Evolutionary conservation across 177 flowering plant species (phyloP).

Genomic region (Vitis hybrid): DNA sequence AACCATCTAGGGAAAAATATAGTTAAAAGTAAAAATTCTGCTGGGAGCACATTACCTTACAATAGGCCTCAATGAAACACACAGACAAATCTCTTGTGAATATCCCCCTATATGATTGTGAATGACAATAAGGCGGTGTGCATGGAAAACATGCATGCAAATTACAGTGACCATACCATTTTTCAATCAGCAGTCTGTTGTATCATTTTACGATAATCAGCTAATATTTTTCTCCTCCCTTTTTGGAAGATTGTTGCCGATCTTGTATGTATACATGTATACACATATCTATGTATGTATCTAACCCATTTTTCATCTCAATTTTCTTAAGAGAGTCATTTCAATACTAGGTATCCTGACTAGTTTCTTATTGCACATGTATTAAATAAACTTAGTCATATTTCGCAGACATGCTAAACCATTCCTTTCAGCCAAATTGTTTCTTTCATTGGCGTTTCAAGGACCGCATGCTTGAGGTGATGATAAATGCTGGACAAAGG

Average conservation of each 20-base stretch:
- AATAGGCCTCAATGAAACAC: too few relatives aligned
- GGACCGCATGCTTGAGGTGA: slow-evolving; percentile 99
- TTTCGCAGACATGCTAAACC: slow-evolving; percentile 91
- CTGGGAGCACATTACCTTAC: too few relatives aligned
- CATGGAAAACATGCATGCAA: not conserved
- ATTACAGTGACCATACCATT: not conserved
- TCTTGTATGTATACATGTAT: too few relatives aligned
- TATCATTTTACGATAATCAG: not conserved
- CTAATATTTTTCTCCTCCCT: not conserved
- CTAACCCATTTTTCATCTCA: not conserved
- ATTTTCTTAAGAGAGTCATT: not conserved
- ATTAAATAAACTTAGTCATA: slow-evolving; percentile 2
- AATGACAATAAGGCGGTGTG: not conserved
- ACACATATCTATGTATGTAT: not conserved
- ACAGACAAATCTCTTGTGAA: too few relatives aligned
- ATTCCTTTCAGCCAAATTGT: slow-evolving; percentile 91
- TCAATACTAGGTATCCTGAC: not conserved
- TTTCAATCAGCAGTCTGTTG: not conserved
- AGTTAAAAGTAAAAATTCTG: too few relatives aligned
- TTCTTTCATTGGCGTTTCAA: slow-evolving; percentile 96
- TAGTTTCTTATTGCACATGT: not conserved
- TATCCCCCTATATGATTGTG: not conserved
- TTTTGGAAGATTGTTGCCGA: not conserved
- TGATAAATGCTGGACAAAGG: slow-evolving; percentile 92
- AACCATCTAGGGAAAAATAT: too few relatives aligned